These are phyloP conservation scores for Talaromyces sp. DNA, from an alignment of 2,329 filamentous ascomycete species.

Conservation along the genomic window DNA sequence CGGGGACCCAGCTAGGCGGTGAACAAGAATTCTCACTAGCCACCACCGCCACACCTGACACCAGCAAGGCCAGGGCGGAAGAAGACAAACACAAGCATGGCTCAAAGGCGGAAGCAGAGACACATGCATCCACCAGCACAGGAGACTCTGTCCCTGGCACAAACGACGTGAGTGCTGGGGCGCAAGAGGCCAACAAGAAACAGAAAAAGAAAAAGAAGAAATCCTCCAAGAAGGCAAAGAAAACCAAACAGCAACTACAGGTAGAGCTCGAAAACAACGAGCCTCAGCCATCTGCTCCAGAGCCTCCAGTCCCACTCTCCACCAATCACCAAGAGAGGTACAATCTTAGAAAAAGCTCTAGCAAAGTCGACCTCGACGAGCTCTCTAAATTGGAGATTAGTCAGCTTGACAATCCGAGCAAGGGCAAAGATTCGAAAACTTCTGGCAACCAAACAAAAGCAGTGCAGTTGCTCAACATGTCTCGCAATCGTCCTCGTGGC, in stretches of 20 bases:
- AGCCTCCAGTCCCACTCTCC: neutral
- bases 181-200: neutral
- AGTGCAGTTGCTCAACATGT: slow-evolving; percentile 27
- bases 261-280: neutral
- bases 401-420: slow-evolving; percentile 18
- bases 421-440: neutral
- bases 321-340: slow-evolving; percentile 1
- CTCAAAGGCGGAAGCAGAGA: neutral
- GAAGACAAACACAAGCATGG: neutral
- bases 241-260: neutral
- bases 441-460: neutral
- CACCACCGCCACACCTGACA: slow-evolving; percentile 5
- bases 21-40: neutral
- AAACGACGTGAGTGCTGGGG: neutral
- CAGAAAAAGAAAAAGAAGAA: slow-evolving; percentile 5
- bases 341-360: slow-evolving; percentile 23
- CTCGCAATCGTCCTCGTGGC: slow-evolving; percentile 38
- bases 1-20: neutral
- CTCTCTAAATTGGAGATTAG: slow-evolving; percentile 27
- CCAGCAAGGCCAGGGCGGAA: neutral
- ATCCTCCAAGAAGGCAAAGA: neutral
- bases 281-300: neutral
- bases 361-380: slow-evolving; percentile 19
- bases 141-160: neutral
- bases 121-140: neutral